phyloP scores from a whole-genome alignment of 2,329 filamentous ascomycete species.

The Lecanicillium sp. region DNA sequence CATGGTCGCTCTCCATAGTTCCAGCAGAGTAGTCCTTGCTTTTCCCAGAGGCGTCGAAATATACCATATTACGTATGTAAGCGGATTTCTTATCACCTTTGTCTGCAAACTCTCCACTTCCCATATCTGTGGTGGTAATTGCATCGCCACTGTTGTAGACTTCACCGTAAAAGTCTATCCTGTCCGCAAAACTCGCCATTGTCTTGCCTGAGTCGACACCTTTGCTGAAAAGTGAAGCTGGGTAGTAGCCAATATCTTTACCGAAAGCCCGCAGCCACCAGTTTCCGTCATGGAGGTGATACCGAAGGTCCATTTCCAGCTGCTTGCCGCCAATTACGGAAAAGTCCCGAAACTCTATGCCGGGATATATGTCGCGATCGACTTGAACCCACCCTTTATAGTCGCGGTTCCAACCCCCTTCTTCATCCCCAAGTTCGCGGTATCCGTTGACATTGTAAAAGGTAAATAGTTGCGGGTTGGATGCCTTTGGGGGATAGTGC shows the following conservation, averaged over 20 bases:
- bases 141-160: conserved; percentile 13
- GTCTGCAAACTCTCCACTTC: conserved; percentile 15
- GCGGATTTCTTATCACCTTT: conserved; percentile 10
- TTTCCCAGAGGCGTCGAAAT: conserved; percentile 6
- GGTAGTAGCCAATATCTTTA: conserved; percentile 14
- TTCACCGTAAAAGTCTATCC: conserved; percentile 14
- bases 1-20: conserved; percentile 10
- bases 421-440: conserved; percentile 8
- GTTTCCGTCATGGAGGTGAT: conserved; percentile 10
- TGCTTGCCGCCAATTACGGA: conserved; percentile 11
- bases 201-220: conserved; percentile 7
- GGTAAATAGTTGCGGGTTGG: conserved; percentile 12
- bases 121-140: conserved; percentile 15
- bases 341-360: conserved; percentile 9
- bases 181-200: conserved; percentile 8
- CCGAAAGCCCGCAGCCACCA: conserved; percentile 14
- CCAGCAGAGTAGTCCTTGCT: conserved; percentile 8
- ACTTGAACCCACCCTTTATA: conserved; percentile 14
- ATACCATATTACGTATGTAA: conserved; percentile 13
- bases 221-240: conserved; percentile 11
- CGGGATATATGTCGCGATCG: conserved; percentile 12
- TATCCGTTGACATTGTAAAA: conserved; percentile 15
- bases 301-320: conserved; percentile 12
- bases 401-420: conserved; percentile 14
- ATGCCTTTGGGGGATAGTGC: conserved; percentile 11